Base-by-base conservation (phyloP, 805 yeast species). In the Yueomyces sp. region DNA sequence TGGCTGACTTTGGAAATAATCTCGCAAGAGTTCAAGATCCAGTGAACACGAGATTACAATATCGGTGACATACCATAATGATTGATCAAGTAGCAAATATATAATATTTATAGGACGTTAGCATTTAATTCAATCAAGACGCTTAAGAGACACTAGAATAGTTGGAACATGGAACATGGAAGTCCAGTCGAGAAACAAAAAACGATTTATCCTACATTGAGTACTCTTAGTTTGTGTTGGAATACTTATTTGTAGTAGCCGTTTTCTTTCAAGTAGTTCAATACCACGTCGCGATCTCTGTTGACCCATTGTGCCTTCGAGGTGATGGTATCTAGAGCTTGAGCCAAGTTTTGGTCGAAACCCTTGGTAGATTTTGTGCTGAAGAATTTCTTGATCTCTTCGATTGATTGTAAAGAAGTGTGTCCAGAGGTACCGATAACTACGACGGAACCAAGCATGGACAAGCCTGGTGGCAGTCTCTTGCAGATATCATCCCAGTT, bases 381-480 rank as follows among this genome's bases (percentile, higher is more conserved):
- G 53, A 77, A 77, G 69, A 79, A 73, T 33, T 59, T 56, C 48
- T 68, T 65, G 45, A 79, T 72, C 45, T 70, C 72, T 27, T 68
- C 66, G 51, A 70, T 69, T 48, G 77, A 76, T 33, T 68, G 74
- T 36, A 63, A 60, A 43, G 74, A 73, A 30, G 86, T 72, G 64
- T 77, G 80, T 1, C 81, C 77, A 28, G 77, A 64, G 37, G 84
- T 72, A 40, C 79, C 65, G 34, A 82, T 49, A 32, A 71, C 68
- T 37, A 90, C 82, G 46, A 92, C 79, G 26, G 80, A 69, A 26
- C 90, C 82, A 53, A 90, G 69, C 85, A 87, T 77, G 28, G 86
- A 72, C 49, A 81, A 72, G 9, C 85, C 81, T 12, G 94, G 85
- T 42, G 96, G 95, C 58, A 86, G 73, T 55, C 72, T 67, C 59